Evolutionary conservation across 331 rosid genomes (phyloP).

Genomic region (Prunus yedoensis): DNA sequence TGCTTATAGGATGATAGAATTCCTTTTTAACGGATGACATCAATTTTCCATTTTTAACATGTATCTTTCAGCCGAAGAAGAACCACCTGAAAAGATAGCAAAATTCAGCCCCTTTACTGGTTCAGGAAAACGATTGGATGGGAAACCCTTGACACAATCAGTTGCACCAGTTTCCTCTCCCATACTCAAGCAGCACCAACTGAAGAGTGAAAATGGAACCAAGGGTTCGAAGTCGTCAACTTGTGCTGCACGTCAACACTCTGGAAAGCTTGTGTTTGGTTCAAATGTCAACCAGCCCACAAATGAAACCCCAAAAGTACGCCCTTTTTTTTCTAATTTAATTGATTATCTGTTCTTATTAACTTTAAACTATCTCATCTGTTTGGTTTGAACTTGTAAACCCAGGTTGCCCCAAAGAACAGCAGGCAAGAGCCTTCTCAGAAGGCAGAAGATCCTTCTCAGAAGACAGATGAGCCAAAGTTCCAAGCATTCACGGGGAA

Average conservation of each 20-base stretch:
- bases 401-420: conserved; percentile 27
- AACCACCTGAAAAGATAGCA: conserved; percentile 31
- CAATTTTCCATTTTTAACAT: background rate
- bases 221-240: conserved; percentile 30
- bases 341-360: background rate
- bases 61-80: conserved; percentile 43
- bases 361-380: background rate
- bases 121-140: conserved; percentile 50
- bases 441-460: conserved; percentile 33
- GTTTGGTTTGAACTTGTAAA: conserved; percentile 1
- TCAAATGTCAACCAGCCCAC: conserved; percentile 26
- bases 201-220: conserved; percentile 23
- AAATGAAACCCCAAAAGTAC: conserved; percentile 36
- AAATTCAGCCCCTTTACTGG: conserved; percentile 46
- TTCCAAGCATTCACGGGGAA: conserved; percentile 58
- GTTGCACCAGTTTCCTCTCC: conserved; percentile 34
- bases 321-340: background rate
- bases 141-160: conserved; percentile 35
- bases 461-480: conserved; percentile 33
- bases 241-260: conserved; percentile 11
- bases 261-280: conserved; percentile 58
- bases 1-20: background rate
- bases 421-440: conserved; percentile 30
- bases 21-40: background rate
- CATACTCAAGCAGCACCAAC: conserved; percentile 21